phyloP scores from a whole-genome alignment of 345 rosid species.

The Psidium guajava region DNA sequence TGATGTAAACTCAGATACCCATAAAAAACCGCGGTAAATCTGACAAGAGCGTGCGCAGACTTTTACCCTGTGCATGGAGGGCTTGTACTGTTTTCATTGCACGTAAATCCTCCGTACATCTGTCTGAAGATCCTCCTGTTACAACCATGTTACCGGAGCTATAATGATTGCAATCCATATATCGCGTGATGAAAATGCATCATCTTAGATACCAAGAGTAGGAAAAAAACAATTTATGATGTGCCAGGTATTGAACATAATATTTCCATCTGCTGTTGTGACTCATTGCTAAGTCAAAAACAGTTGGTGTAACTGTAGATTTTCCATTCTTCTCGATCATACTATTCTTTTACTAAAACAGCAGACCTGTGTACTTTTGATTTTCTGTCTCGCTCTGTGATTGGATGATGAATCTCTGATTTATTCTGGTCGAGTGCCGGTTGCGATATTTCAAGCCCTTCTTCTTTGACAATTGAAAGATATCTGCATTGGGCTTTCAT shows the following conservation, averaged over 20 bases:
- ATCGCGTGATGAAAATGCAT: neutral
- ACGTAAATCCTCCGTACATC: slow-evolving; percentile 17
- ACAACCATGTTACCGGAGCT: neutral
- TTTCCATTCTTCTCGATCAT: neutral
- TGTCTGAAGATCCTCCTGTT: slow-evolving; percentile 27
- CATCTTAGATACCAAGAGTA: neutral
- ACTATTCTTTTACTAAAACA: neutral
- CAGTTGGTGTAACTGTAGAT: neutral
- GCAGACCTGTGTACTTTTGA: slow-evolving; percentile 58
- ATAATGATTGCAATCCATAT: neutral
- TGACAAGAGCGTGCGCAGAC: neutral
- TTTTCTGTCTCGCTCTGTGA: slow-evolving; percentile 35
- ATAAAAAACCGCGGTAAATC: neutral
- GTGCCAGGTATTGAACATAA: neutral
- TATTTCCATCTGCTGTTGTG: neutral
- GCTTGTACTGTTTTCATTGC: slow-evolving; percentile 29
- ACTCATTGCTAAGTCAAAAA: neutral
- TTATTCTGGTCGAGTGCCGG: slow-evolving; percentile 59
- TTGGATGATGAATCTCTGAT: slow-evolving; percentile 50
- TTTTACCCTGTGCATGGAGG: slow-evolving; percentile 56
- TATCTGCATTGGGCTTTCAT: slow-evolving; percentile 31
- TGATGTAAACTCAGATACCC: neutral
- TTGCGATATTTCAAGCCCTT: slow-evolving; percentile 81
- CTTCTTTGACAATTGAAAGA: slow-evolving; percentile 48
- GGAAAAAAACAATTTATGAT: neutral